Percentiles rank a stretch among this genome's conserved stretches.
phyloP scores from a whole-genome alignment of 768 basidiomycete genomes.

The Boletus reticuloceps region DNA sequence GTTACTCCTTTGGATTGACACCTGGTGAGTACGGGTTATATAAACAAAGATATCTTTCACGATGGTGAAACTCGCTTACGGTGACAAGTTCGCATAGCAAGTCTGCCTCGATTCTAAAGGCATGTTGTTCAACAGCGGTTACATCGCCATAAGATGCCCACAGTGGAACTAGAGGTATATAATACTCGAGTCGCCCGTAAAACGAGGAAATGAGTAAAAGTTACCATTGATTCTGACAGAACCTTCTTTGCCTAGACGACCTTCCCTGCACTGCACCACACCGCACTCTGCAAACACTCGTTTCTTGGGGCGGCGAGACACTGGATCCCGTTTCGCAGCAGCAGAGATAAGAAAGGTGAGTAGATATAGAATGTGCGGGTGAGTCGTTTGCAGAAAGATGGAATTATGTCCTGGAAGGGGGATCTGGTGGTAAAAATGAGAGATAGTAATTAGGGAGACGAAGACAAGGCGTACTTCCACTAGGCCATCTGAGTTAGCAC shows the following conservation, averaged over 20 bases:
- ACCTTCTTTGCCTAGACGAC: conserved; percentile 36
- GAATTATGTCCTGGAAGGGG: conserved; percentile 38
- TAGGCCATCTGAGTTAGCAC: conserved; percentile 35
- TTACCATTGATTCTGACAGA: conserved; percentile 15
- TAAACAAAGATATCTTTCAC: neutral
- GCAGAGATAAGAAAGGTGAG: conserved; percentile 68
- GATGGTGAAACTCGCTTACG: conserved; percentile 36
- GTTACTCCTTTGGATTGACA: conserved; percentile 65
- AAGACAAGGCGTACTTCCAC: conserved; percentile 34
- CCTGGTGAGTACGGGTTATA: conserved; percentile 34
- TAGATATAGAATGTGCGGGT: conserved; percentile 61
- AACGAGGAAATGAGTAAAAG: neutral
- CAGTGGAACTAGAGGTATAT: conserved; percentile 41
- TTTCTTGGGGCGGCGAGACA: conserved; percentile 71
- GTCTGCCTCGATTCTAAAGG: conserved; percentile 68
- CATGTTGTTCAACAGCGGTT: conserved; percentile 42
- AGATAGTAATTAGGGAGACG: conserved; percentile 9
- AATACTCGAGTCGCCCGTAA: neutral
- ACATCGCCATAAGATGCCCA: conserved; percentile 57
- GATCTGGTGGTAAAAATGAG: conserved; percentile 20
- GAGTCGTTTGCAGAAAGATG: conserved; percentile 58
- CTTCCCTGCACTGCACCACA: conserved; percentile 41
- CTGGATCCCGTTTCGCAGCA: conserved; percentile 66
- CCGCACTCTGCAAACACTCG: conserved; percentile 70
- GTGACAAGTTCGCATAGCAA: conserved; percentile 66